Evolutionary conservation across 495 filamentous ascomycete genomes (phyloP), one percentile per base, ranked within the genome.

Genomic region (Tuber indicum): DNA sequence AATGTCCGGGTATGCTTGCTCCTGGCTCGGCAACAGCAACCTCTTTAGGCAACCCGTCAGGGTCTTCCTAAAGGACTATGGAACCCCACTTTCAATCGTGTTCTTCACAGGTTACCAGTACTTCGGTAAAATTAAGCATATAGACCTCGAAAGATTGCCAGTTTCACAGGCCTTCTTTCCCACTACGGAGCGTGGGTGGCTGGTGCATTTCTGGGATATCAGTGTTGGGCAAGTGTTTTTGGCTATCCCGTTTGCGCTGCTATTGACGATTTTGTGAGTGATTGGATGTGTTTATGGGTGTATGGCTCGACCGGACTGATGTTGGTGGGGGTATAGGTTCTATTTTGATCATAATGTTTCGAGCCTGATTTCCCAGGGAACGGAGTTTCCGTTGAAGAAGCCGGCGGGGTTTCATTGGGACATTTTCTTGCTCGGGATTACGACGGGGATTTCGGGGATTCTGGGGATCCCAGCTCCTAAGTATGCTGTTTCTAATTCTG

Each of bases 331-430:
- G 3, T 62, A 66, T 42, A 75, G 81, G 72, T 83, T 98, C 83
- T 97, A 92, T 84, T 97, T 95, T 84, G 94, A 98, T 82, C 95
- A 98, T 81, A 94, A 94, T 80, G 92, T 96, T 4, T 94, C 92
- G 16, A 91, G 92, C 41, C 89, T 98, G 74, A 97, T 95, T 71
- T 94, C 94, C 12, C 95, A 98, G 85, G 95, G 92, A 70, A 96
- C 91, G 66, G 92, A 97, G 81, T 98, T 97, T 82, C 95, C 95
- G 2, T 89, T 98, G 36, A 88, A 88, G 19, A 98, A 98, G 80
- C 95, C 95, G 9, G 93, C 94, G 46, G 94, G 94, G 16, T 98
- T 98, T 84, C 94, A 97, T 86, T 98, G 94, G 94, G 94, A 97
- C 81, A 83, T 98, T 72, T 97, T 96, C 87, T 90, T 98, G 43